Base-by-base conservation (phyloP, 2,329 filamentous ascomycete genomes). In the Pezicula neosporulosa region DNA sequence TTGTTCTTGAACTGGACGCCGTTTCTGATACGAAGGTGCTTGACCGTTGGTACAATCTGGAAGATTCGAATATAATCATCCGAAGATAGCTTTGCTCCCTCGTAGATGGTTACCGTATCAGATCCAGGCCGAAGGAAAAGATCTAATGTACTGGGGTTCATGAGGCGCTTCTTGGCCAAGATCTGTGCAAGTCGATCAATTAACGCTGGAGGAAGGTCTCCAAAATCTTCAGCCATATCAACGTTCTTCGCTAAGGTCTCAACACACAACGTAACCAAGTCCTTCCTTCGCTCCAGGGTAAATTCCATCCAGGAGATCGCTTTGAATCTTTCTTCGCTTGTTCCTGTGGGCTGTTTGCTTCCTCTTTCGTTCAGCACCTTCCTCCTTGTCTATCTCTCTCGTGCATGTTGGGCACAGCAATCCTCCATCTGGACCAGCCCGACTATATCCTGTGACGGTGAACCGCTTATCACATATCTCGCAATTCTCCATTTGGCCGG, bases 1-100 rank as follows among this genome's bases (percentile, higher is more conserved):
- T 77, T 77, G 62, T 97, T 88, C 69, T 96, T 96, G 76, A 97
- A 87, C 64, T 96, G 92, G 46, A 94, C 89, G n/a, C 86, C 90
- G 62, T 92, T 93, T 45, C 87, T 84, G 10, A 96, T 73, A 57
- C 90, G 87, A 51, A 97, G 76, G 41, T 78, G 79, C 60, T 82
- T 82, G 49, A 96, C 73, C 6, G 76, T 77, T 0, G 89, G 83
- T 51, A 88, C 85, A 3, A 83, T 78, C 47, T 90, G 86, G 56
- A 97, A 91, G 39, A 96, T 89, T 57, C 85, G 81, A 44, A 89
- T 80, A 58, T 87, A 91, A 63, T 97, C 90, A 58, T 91, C 82
- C 2, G 82, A 80, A 45, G 81, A 80, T 10, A 97, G 78, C 59
- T 85, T 85, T 58, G 75, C 74, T 38, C 73, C 76, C 58, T 85